Evolutionary conservation across 441 rosid genomes (phyloP).

Genomic region (Populus trichocarpa): DNA sequence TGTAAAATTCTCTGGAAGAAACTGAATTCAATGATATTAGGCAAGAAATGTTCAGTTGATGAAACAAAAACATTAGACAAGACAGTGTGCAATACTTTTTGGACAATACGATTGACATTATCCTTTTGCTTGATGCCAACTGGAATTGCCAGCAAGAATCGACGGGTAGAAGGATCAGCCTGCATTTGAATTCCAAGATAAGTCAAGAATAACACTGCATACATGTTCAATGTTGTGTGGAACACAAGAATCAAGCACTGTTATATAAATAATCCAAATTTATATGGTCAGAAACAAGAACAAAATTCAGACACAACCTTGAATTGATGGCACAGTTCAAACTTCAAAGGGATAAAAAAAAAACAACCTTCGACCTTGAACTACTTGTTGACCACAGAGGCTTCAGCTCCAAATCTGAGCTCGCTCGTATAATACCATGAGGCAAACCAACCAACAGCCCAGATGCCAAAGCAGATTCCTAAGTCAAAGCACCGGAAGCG

Average conservation of each 20-base stretch:
- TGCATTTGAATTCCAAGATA: constrained; percentile 11
- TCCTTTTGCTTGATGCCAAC: constrained; percentile 84
- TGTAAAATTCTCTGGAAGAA: constrained; percentile 83
- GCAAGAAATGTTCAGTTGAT: constrained; percentile 10
- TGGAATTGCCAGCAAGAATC: constrained; percentile 75
- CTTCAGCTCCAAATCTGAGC: constrained; percentile 78
- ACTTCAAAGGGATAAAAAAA: constrained; percentile 13
- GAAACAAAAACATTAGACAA: constrained; percentile 3
- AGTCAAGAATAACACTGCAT: not conserved
- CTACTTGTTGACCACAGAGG: constrained; percentile 85
- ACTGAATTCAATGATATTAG: constrained; percentile 70
- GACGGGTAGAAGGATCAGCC: constrained; percentile 42
- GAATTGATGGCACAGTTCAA: not conserved
- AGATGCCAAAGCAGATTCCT: constrained; percentile 49
- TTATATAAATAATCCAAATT: not conserved
- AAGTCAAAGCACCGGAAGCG: constrained; percentile 14
- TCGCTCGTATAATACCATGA: constrained; percentile 58
- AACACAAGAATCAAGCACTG: not conserved
- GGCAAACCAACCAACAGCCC: constrained; percentile 60
- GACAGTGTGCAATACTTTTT: constrained; percentile 51
- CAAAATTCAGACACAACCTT: not conserved
- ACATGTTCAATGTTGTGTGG: not conserved
- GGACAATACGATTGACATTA: constrained; percentile 65
- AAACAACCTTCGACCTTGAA: constrained; percentile 67
- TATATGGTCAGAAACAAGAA: not conserved